Evolutionary conservation across 1,284 basidiomycete species (phyloP).

Genomic region (Austroboletus olivaceoglutinosus): DNA sequence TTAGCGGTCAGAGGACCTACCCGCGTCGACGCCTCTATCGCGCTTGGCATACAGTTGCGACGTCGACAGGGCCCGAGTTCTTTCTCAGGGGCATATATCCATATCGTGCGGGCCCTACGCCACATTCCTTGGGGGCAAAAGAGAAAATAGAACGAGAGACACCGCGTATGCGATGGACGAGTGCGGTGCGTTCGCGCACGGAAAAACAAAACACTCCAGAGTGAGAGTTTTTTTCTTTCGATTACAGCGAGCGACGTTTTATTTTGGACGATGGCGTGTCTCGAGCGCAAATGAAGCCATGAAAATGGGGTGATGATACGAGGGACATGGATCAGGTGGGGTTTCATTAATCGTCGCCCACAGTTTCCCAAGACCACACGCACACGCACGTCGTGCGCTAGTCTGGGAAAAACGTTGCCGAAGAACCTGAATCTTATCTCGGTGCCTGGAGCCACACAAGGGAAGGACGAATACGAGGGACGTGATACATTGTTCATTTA

Average conservation of each 20-base stretch:
- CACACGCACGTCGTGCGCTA: not conserved
- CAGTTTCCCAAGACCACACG: not conserved
- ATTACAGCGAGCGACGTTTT: no score
- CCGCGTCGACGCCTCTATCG: not conserved
- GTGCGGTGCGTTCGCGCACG: not conserved
- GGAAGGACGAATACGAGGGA: not conserved
- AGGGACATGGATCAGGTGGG: not conserved
- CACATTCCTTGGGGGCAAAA: not conserved
- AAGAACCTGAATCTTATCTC: constrained; percentile 8
- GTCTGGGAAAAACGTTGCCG: constrained; percentile 13
- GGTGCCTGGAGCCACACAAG: constrained; percentile 18
- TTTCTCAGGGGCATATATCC: not conserved
- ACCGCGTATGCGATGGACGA: not conserved
- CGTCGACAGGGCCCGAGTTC: not conserved
- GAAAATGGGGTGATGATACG: not conserved
- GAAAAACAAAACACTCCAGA: not conserved
- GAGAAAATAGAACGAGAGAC: not conserved
- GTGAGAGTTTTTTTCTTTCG: not conserved
- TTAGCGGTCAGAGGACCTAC: no score
- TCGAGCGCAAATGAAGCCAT: not conserved
- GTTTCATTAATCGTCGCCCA: not conserved
- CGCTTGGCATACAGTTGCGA: not conserved
- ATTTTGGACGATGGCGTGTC: not conserved
- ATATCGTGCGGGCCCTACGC: not conserved
- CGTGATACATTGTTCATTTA: not conserved